Conservation (phyloP, 1,284 basidiomycete genomes). For the Athelia sp. region DNA sequence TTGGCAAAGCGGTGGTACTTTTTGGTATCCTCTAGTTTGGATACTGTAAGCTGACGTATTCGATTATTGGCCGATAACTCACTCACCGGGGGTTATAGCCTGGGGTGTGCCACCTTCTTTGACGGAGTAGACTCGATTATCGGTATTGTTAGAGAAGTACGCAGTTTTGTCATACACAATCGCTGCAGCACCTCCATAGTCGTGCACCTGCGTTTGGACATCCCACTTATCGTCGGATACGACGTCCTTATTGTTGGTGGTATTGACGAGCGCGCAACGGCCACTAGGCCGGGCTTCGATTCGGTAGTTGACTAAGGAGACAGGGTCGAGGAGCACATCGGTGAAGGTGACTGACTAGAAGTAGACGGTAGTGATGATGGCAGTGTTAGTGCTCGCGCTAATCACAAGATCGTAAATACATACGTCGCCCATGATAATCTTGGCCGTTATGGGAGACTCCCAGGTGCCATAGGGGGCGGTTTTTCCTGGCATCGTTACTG, state of each 20-base stretch:
- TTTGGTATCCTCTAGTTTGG: slow-evolving; percentile 37
- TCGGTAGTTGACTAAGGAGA: slow-evolving; percentile 51
- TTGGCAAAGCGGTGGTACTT: slow-evolving; percentile 50
- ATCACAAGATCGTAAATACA: slow-evolving; percentile 8
- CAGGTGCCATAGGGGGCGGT: slow-evolving; percentile 55
- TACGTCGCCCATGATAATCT: slow-evolving; percentile 49
- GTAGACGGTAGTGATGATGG: background rate
- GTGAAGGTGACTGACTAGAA: slow-evolving; percentile 5
- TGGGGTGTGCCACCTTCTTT: slow-evolving; percentile 36
- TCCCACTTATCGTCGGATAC: slow-evolving; percentile 47
- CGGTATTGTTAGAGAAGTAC: slow-evolving; percentile 53
- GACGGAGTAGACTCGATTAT: slow-evolving; percentile 45
- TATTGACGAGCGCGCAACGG: slow-evolving; percentile 51
- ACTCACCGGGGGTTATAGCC: slow-evolving; percentile 58
- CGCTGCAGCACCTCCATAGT: slow-evolving; percentile 51
- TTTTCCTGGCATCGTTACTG: slow-evolving; percentile 2
- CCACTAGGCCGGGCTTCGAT: slow-evolving; percentile 59
- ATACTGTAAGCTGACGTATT: slow-evolving; percentile 4
- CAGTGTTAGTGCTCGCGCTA: too few species aligned
- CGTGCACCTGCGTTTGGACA: slow-evolving; percentile 53
- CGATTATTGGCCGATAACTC: background rate
- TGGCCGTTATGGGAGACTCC: slow-evolving; percentile 53
- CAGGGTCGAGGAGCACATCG: slow-evolving; percentile 51
- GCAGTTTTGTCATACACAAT: slow-evolving; percentile 41
- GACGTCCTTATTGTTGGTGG: slow-evolving; percentile 39